Percentiles rank a stretch among this genome's conserved stretches.
Conservation (phyloP, 202 grass and related monocot species). For the Schoenoplectus tabernaemontani region DNA sequence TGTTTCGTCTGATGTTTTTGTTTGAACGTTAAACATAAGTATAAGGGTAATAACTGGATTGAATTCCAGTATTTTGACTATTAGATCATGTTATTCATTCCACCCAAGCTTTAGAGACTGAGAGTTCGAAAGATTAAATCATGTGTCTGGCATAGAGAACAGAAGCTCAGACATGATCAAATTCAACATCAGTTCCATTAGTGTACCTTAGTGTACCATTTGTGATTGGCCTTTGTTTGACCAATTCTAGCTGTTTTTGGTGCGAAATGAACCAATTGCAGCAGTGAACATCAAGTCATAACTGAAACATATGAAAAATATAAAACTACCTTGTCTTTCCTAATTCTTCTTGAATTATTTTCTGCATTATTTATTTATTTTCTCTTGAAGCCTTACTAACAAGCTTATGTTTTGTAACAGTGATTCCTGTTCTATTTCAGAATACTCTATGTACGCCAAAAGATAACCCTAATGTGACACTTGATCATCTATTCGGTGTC, state of each 20-base stretch:
- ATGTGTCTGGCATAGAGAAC: too few species aligned
- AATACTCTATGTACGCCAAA: conserved; percentile 68
- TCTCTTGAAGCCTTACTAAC: conserved; percentile 29
- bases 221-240: neutral
- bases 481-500: conserved; percentile 74
- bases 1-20: neutral
- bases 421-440: conserved; percentile 95
- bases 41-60: neutral
- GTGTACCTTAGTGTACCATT: too few species aligned
- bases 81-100: neutral
- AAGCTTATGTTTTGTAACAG: conserved; percentile 66
- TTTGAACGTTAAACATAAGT: neutral
- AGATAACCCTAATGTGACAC: conserved; percentile 50
- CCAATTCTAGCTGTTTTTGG: neutral
- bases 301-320: neutral
- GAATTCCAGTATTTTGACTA: neutral
- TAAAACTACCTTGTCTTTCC: neutral
- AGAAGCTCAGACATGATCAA: too few species aligned
- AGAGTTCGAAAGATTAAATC: neutral
- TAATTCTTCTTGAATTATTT: neutral
- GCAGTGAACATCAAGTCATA: neutral
- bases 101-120: neutral
- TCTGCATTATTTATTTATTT: neutral
- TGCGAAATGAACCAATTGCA: neutral
- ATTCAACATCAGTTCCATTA: neutral